Percentiles rank a stretch among this genome's conserved stretches.
These are phyloP conservation scores for Didymella pomorum DNA, from an alignment of 2,329 filamentous ascomycete genomes.

Conservation along the genomic window DNA sequence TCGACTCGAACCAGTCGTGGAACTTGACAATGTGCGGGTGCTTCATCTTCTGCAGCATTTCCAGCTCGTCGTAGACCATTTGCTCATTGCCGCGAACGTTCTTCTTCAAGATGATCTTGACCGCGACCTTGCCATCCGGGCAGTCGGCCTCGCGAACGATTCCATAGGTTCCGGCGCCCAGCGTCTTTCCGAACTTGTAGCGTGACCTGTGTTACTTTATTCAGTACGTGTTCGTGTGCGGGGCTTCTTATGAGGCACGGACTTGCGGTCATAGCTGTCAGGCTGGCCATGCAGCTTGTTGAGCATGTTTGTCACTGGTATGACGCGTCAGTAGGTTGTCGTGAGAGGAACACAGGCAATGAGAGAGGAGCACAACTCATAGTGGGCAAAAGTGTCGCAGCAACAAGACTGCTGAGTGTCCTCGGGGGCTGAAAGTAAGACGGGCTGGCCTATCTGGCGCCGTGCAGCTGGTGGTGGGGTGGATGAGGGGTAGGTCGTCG, in stretches of 20 bases:
- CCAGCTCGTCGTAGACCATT: constrained; percentile 98
- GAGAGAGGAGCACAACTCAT: constrained; percentile 46
- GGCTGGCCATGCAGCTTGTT: constrained; percentile 97
- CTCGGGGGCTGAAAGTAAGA: constrained; percentile 42
- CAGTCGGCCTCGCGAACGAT: constrained; percentile 95
- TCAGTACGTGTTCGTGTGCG: constrained; percentile 40
- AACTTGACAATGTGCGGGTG: constrained; percentile 98
- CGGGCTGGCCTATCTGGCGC: constrained; percentile 41
- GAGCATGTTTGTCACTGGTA: constrained; percentile 82
- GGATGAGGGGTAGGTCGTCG: constrained; percentile 41
- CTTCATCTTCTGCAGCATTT: constrained; percentile 88
- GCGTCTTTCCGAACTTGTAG: constrained; percentile 90
- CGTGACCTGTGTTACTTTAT: constrained; percentile 66
- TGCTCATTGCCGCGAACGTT: constrained; percentile 98
- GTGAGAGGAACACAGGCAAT: constrained; percentile 2
- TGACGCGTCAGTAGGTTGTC: constrained; percentile 25
- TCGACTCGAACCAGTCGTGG: constrained; percentile 98
- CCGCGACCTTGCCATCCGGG: constrained; percentile 83
- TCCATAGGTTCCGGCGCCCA: constrained; percentile 97
- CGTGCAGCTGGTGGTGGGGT: constrained; percentile 40
- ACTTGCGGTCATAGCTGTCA: constrained; percentile 99
- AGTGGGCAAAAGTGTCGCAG: constrained; percentile 38
- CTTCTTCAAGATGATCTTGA: constrained; percentile 99
- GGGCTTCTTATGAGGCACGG: constrained; percentile 46
- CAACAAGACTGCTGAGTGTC: constrained; percentile 39